Conservation (phyloP, 2,329 filamentous ascomycete species). For the Myrmaecium sp. region DNA sequence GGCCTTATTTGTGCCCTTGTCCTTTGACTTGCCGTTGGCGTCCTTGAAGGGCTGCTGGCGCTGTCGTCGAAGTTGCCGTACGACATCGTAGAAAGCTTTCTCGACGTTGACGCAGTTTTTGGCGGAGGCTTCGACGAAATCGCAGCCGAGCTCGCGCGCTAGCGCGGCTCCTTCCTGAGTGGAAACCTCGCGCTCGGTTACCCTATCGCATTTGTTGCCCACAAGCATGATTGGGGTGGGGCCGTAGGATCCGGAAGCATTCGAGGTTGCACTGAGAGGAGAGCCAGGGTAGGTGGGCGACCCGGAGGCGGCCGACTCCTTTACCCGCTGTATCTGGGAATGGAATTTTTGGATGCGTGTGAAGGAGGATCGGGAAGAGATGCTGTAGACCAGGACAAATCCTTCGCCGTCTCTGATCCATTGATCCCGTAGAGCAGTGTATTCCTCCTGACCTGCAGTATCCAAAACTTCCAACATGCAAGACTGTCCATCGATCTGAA, state of each 20-base stretch:
- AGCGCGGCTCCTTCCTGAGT: conserved; percentile 89
- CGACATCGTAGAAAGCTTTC: conserved; percentile 96
- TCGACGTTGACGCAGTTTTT: conserved; percentile 98
- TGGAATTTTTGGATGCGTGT: conserved; percentile 89
- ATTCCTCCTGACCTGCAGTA: conserved; percentile 96
- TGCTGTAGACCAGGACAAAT: conserved; percentile 95
- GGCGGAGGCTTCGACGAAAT: conserved; percentile 91
- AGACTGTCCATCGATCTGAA: conserved; percentile 79
- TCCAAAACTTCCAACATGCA: conserved; percentile 97
- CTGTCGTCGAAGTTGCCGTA: conserved; percentile 74
- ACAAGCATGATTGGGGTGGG: conserved; percentile 94
- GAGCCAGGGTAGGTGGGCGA: conserved; percentile 65
- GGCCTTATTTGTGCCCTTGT: no score
- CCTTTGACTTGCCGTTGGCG: no score
- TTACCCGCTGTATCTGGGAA: conserved; percentile 91
- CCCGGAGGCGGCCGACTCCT: conserved; percentile 61
- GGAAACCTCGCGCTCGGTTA: conserved; percentile 89
- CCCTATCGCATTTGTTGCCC: conserved; percentile 94
- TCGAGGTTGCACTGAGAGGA: conserved; percentile 43
- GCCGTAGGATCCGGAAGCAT: conserved; percentile 35
- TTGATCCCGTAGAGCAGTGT: conserved; percentile 88
- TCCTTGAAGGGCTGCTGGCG: conserved; percentile 31
- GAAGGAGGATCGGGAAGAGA: conserved; percentile 91
- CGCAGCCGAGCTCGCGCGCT: conserved; percentile 81
- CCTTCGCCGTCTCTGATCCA: conserved; percentile 98